Evolutionary conservation across 257 asterid genomes (phyloP).

Genomic region (Nicotiana otophora): DNA sequence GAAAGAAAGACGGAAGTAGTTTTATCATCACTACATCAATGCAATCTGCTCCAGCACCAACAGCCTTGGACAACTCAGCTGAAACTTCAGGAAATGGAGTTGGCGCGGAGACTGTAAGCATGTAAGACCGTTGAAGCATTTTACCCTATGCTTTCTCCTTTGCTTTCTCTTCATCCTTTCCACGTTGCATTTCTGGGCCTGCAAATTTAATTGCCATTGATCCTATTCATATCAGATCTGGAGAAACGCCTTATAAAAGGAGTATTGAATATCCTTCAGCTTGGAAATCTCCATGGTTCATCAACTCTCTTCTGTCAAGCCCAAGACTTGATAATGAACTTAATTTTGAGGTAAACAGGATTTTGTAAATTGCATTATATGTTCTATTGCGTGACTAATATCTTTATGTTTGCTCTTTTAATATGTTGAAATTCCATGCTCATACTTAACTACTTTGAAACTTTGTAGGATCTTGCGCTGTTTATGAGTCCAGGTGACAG

Average conservation of each 20-base stretch:
- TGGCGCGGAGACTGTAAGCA: slow-evolving; percentile 46
- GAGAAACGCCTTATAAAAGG: slow-evolving; percentile 76
- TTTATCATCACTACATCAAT: slow-evolving; percentile 41
- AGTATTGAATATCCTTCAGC: slow-evolving; percentile 91
- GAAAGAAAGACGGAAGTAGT: slow-evolving; percentile 51
- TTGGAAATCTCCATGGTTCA: slow-evolving; percentile 97
- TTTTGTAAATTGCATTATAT: neutral
- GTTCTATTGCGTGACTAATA: neutral
- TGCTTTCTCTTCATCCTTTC: neutral
- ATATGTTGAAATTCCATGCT: neutral
- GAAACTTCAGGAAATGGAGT: slow-evolving; percentile 48
- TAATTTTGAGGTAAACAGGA: slow-evolving; percentile 58
- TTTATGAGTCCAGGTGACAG: slow-evolving; percentile 70
- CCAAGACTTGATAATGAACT: slow-evolving; percentile 77
- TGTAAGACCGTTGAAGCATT: slow-evolving; percentile 42
- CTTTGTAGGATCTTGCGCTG: slow-evolving; percentile 72
- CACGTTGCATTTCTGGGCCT: neutral
- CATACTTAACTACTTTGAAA: slow-evolving; percentile 2
- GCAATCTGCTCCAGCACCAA: slow-evolving; percentile 36
- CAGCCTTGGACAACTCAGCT: slow-evolving; percentile 42
- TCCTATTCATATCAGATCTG: slow-evolving; percentile 38
- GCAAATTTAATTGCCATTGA: neutral
- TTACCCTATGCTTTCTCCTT: neutral
- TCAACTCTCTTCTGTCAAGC: slow-evolving; percentile 62
- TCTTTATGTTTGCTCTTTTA: neutral